Base-by-base conservation (phyloP, 441 rosid genomes). In the Populus hybrid region DNA sequence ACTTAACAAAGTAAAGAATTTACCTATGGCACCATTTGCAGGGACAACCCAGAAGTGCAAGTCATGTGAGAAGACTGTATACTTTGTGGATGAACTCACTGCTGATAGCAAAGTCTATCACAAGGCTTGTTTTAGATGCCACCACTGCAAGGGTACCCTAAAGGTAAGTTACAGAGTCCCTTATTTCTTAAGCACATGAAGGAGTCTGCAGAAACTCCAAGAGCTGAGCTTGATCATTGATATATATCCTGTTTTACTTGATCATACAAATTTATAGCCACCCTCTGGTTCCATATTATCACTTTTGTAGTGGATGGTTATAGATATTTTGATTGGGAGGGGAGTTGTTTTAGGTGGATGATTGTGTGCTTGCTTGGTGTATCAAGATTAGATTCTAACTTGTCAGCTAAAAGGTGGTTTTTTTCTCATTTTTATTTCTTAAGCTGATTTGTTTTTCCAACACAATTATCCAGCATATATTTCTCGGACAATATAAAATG, bases 21-120 rank as follows among this genome's bases (percentile, higher is more conserved):
- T 8, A 36, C 74, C 16, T 10, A 90, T 91, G 94, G 89, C 93
- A 75, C 80, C 86, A 46, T 91, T 83, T 87, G 89, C 75, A 85
- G 94, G 94, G 80, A 91, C 94, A 32, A 89, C 90, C 76, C 93
- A 91, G 85, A 91, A 91, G 85, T 89, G 94, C 50, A 83, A 87
- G 79, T 90, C 95, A 16, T 91, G 95, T 83, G 93, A 89, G 63
- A 91, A 91, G 85, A 91, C 95, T 36, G 95, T 91, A 20, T 91
- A 91, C 81, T 83, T 89, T 75, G 95, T 91, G 72, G 95, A 91
- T 81, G 81, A 91, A 78, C 90, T 89, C 23, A 85, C 90, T 66
- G 85, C 93, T 80, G 93, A 91, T 70, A 82, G 80, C 82, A 88
- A 84, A 82, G 87, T 91, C 70, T 91, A 78, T 34, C 95, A 91